A percentile compares a stretch with the other conserved stretches of the same genome.
These are phyloP conservation scores for Trichoderma semiorbis DNA, from an alignment of 2,329 filamentous ascomycete species.

Conservation along the genomic window DNA sequence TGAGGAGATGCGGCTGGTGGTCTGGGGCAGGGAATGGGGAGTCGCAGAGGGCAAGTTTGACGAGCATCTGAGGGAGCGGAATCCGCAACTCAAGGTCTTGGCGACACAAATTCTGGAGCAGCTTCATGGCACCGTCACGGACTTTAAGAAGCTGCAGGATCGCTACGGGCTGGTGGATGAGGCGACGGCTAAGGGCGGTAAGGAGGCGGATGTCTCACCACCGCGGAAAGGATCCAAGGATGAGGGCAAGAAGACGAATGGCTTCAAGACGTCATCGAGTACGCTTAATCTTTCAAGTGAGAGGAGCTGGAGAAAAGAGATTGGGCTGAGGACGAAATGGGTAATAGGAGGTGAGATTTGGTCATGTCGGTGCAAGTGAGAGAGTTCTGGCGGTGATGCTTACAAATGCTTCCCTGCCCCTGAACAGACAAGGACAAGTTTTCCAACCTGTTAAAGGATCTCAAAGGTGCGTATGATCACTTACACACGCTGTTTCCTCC, in stretches of 20 bases:
- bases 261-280: slow-evolving; percentile 19
- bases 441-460: slow-evolving; percentile 36
- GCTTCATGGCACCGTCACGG: slow-evolving; percentile 43
- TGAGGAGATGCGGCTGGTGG: slow-evolving; percentile 46
- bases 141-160: slow-evolving; percentile 41
- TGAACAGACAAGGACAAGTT: slow-evolving; percentile 44
- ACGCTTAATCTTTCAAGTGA: slow-evolving; percentile 19
- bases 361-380: not conserved
- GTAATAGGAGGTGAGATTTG: slow-evolving; percentile 38
- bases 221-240: slow-evolving; percentile 25
- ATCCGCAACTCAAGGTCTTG: slow-evolving; percentile 37
- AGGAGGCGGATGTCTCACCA: slow-evolving; percentile 22
- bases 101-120: slow-evolving; percentile 42
- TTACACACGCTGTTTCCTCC: not conserved
- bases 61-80: slow-evolving; percentile 38
- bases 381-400: not conserved
- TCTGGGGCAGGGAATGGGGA: slow-evolving; percentile 48
- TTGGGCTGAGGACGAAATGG: slow-evolving; percentile 40
- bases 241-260: slow-evolving; percentile 22
- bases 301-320: slow-evolving; percentile 34
- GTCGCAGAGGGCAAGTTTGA: slow-evolving; percentile 44
- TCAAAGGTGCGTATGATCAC: slow-evolving; percentile 34
- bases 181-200: slow-evolving; percentile 3
- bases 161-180: slow-evolving; percentile 41
- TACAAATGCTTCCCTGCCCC: not conserved